Evolutionary conservation across 2,329 filamentous ascomycete species (phyloP).

Genomic region (Ambrosiella cleistominuta): DNA sequence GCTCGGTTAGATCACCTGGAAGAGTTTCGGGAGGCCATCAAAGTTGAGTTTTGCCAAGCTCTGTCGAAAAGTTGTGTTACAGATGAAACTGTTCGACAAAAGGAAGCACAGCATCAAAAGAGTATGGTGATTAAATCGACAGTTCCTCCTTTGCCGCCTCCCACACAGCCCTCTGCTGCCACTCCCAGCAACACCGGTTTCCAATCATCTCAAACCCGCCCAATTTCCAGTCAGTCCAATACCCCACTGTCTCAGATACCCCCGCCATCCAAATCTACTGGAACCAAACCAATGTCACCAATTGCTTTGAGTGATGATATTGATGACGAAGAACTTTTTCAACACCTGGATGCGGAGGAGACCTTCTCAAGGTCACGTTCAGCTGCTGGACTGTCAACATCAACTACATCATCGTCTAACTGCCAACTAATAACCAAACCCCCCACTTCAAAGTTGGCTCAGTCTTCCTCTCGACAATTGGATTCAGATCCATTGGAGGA

Average conservation of each 20-base stretch:
- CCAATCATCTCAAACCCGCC: background rate
- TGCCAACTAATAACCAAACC: background rate
- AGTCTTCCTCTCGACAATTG: background rate
- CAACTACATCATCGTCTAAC: background rate
- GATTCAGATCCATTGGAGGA: constrained; percentile 11
- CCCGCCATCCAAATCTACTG: background rate
- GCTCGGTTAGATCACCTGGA: constrained; percentile 30
- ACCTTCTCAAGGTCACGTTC: background rate
- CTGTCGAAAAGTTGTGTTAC: constrained; percentile 3
- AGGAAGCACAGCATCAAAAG: constrained; percentile 1
- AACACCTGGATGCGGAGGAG: constrained; percentile 5
- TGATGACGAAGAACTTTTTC: constrained; percentile 8
- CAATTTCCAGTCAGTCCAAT: background rate
- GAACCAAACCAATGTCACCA: background rate
- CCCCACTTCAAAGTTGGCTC: background rate
- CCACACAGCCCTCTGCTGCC: background rate
- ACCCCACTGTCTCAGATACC: background rate
- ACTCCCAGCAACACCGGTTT: background rate
- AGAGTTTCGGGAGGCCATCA: constrained; percentile 20
- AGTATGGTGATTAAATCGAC: constrained; percentile 6
- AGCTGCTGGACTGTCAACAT: background rate
- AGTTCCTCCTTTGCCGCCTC: background rate
- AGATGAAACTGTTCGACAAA: constrained; percentile 3
- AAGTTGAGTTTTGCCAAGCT: constrained; percentile 4
- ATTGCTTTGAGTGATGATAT: constrained; percentile 9